Conservation (phyloP, 352 stramenopile species). For the Phytophthora sansomeana region DNA sequence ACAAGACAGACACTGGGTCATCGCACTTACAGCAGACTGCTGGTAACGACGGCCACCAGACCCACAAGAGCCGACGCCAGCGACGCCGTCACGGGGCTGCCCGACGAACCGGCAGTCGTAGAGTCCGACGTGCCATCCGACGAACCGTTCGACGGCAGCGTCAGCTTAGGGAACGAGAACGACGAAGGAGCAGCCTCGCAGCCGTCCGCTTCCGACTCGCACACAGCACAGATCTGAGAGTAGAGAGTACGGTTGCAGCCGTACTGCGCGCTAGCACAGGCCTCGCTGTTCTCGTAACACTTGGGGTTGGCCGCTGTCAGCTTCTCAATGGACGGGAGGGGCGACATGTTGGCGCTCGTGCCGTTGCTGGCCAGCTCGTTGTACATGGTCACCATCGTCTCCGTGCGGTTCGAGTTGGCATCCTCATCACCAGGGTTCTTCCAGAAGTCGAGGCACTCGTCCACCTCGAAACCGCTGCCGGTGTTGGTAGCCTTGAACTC, state of each 20-base stretch:
- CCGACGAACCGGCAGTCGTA: constrained; percentile 9
- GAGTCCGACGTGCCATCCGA: constrained; percentile 13
- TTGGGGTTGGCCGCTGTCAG: constrained; percentile 55
- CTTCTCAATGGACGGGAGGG: constrained; percentile 50
- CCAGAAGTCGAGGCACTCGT: constrained; percentile 71
- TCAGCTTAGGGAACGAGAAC: constrained; percentile 34
- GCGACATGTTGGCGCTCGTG: constrained; percentile 47
- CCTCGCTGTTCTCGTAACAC: constrained; percentile 61
- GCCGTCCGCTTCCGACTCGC: constrained; percentile 10
- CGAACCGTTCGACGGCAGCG: constrained; percentile 27
- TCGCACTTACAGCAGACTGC: constrained; percentile 52
- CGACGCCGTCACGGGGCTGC: constrained; percentile 29
- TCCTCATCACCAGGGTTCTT: constrained; percentile 45
- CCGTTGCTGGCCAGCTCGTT: constrained; percentile 47
- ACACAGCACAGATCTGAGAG: constrained; percentile 63
- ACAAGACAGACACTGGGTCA: constrained; percentile 8
- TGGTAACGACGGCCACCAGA: constrained; percentile 49
- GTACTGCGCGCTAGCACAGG: constrained; percentile 43
- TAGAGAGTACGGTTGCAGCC: constrained; percentile 64
- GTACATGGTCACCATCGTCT: constrained; percentile 61
- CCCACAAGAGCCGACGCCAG: constrained; percentile 38
- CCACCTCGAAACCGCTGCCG: constrained; percentile 37
- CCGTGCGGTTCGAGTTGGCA: constrained; percentile 53
- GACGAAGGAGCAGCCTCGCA: constrained; percentile 16
- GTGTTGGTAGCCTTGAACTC: constrained; percentile 59